These are phyloP conservation scores for Staphylotrichum longicolle DNA, from an alignment of 495 filamentous ascomycete genomes.

Conservation along the genomic window DNA sequence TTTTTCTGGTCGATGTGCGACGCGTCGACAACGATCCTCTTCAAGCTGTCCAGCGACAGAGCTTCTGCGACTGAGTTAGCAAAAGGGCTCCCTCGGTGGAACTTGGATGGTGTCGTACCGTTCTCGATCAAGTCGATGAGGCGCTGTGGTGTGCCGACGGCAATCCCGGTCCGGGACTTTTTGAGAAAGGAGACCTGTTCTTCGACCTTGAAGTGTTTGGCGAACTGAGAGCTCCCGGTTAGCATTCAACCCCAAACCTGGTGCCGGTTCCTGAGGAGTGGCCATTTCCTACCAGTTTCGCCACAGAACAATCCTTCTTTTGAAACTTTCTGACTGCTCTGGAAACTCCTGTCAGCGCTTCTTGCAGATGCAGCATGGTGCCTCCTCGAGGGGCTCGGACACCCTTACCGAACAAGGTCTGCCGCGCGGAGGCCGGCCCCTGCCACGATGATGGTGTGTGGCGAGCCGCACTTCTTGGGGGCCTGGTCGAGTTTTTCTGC, in stretches of 20 bases:
- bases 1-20: constrained; percentile 92
- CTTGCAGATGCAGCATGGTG: not conserved
- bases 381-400: not conserved
- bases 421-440: constrained; percentile 78
- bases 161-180: constrained; percentile 69
- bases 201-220: constrained; percentile 94
- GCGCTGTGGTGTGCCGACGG: constrained; percentile 82
- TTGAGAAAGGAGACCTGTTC: constrained; percentile 79
- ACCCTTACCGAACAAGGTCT: constrained; percentile 63
- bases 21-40: constrained; percentile 81
- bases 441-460: constrained; percentile 82
- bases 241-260: too few species aligned
- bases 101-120: constrained; percentile 47
- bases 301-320: constrained; percentile 69
- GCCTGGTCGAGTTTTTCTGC: constrained; percentile 57
- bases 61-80: constrained; percentile 52
- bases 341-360: constrained; percentile 3
- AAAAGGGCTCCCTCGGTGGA: not conserved
- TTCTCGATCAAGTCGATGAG: constrained; percentile 77
- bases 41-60: constrained; percentile 63
- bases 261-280: not conserved
- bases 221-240: constrained; percentile 53
- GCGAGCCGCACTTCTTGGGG: constrained; percentile 67
- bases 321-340: constrained; percentile 76
- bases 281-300: constrained; percentile 61